phyloP scores from a whole-genome alignment of 1,284 basidiomycete genomes.

The Ganoderma lucidum region DNA sequence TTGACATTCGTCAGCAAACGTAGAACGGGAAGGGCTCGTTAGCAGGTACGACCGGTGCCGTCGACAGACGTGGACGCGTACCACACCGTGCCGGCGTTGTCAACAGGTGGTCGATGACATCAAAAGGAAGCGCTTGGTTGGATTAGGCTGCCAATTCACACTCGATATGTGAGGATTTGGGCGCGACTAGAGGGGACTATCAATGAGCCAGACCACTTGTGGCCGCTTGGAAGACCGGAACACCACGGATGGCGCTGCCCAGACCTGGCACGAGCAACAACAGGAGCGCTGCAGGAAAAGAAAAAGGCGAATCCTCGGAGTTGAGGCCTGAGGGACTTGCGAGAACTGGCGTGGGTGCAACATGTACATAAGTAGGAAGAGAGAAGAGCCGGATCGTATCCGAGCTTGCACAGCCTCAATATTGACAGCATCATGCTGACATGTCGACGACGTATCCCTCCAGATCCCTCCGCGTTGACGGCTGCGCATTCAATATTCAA shows the following conservation, averaged over 20 bases:
- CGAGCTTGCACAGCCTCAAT: not conserved
- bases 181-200: not conserved
- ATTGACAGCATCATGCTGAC: not conserved
- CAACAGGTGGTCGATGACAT: not conserved
- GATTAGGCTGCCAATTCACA: not conserved
- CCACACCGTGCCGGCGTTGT: not conserved
- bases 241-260: not conserved
- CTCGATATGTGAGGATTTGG: not conserved
- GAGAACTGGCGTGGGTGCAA: not conserved
- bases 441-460: too few species aligned
- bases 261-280: not conserved
- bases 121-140: not conserved
- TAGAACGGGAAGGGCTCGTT: not conserved
- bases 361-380: not conserved
- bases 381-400: not conserved
- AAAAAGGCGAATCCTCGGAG: not conserved
- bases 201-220: not conserved
- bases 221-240: not conserved
- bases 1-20: not conserved
- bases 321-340: not conserved
- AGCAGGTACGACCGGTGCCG: not conserved
- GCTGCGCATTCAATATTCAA: too few species aligned
- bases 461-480: not conserved
- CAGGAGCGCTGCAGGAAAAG: not conserved
- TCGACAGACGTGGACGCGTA: not conserved